These are phyloP conservation scores for Xylaria sp. DNA, from an alignment of 2,329 filamentous ascomycete species.

Conservation along the genomic window DNA sequence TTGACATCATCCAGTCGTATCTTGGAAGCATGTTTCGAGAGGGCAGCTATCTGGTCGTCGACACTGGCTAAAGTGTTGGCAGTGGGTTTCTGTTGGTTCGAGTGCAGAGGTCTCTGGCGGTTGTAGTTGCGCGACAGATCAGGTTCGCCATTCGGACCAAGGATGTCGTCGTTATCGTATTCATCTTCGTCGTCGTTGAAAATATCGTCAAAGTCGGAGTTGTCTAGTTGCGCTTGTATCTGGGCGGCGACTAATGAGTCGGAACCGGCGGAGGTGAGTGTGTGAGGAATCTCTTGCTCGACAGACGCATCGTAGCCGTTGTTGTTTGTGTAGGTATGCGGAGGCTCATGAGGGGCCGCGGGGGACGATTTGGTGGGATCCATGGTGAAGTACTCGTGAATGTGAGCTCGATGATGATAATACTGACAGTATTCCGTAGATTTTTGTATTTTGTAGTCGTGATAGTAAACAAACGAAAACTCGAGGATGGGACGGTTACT, in stretches of 20 bases:
- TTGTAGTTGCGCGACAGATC: slow-evolving; percentile 87
- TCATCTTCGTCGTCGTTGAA: slow-evolving; percentile 41
- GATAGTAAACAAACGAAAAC: no score
- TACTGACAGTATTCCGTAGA: not conserved
- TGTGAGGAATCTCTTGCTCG: slow-evolving; percentile 28
- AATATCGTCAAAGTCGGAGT: slow-evolving; percentile 39
- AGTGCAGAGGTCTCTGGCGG: slow-evolving; percentile 67
- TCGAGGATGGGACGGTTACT: no score
- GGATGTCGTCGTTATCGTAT: slow-evolving; percentile 28
- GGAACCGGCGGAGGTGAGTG: slow-evolving; percentile 25
- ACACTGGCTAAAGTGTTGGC: slow-evolving; percentile 75
- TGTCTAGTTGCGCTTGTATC: slow-evolving; percentile 23
- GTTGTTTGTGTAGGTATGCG: slow-evolving; percentile 41
- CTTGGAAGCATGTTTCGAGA: slow-evolving; percentile 80
- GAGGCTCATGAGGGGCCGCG: slow-evolving; percentile 41
- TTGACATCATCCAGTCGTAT: slow-evolving; percentile 69
- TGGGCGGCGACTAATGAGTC: not conserved
- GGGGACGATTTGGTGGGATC: slow-evolving; percentile 23
- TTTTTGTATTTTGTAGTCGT: no score
- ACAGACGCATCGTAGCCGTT: slow-evolving; percentile 40
- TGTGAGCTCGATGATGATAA: not conserved
- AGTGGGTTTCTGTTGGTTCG: slow-evolving; percentile 71
- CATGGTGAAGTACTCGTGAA: slow-evolving; percentile 12
- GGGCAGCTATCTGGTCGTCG: slow-evolving; percentile 81
- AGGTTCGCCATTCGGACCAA: slow-evolving; percentile 48